Evolutionary conservation across 2,329 filamentous ascomycete species (phyloP).

Genomic region (Fusarium devonianum): DNA sequence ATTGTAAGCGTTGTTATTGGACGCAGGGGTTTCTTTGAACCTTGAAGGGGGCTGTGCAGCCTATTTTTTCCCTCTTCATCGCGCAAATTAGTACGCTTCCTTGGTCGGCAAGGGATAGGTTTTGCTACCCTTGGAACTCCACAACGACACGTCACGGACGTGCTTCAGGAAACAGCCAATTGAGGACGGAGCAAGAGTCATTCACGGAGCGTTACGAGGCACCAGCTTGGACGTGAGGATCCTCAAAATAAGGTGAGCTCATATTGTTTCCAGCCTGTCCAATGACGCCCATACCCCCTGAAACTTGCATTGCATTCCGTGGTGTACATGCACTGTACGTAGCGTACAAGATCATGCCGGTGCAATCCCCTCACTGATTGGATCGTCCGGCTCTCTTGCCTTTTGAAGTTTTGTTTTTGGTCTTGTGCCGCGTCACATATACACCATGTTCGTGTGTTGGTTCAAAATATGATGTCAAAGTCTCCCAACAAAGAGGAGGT

Average conservation of each 20-base stretch:
- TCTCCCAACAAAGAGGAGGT: slow-evolving; percentile 6
- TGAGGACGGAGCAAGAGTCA: slow-evolving; percentile 29
- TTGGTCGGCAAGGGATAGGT: slow-evolving; percentile 29
- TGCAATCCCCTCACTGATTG: slow-evolving; percentile 7
- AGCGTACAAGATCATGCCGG: slow-evolving; percentile 10
- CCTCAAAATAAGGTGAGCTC: slow-evolving; percentile 20
- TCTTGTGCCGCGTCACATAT: slow-evolving; percentile 7
- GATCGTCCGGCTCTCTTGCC: slow-evolving; percentile 22
- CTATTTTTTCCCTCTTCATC: slow-evolving; percentile 13
- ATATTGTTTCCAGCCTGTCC: slow-evolving; percentile 1
- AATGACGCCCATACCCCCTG: slow-evolving; percentile 29
- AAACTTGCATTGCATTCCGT: slow-evolving; percentile 30
- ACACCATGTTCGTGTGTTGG: slow-evolving; percentile 16
- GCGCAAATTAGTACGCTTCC: slow-evolving; percentile 8
- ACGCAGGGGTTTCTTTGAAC: slow-evolving; percentile 11
- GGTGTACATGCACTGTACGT: slow-evolving; percentile 10
- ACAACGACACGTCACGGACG: slow-evolving; percentile 37
- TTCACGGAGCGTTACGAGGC: slow-evolving; percentile 3
- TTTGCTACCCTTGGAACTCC: slow-evolving; percentile 20
- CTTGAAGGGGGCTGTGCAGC: slow-evolving; percentile 25
- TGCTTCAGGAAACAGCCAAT: slow-evolving; percentile 32
- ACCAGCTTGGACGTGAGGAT: slow-evolving; percentile 1
- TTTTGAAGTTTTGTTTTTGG: slow-evolving; percentile 8
- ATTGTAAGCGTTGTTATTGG: slow-evolving; percentile 33
- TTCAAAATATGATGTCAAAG: slow-evolving; percentile 13